These are phyloP conservation scores for Periconia digitata DNA, from an alignment of 2,329 filamentous ascomycete species.

Conservation along the genomic window DNA sequence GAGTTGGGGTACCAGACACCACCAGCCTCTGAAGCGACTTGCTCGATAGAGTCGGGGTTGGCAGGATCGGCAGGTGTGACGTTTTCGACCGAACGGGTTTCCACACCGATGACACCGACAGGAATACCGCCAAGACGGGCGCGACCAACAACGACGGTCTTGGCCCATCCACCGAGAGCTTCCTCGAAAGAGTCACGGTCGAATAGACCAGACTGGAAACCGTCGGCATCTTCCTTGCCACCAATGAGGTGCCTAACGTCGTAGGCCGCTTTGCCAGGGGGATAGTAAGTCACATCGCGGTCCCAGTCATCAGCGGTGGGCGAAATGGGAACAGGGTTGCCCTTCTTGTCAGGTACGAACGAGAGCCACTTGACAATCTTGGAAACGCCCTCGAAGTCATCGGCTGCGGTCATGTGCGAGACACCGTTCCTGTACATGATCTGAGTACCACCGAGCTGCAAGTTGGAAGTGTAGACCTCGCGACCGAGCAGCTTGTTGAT, in stretches of 20 bases:
- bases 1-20: slow-evolving; percentile 99
- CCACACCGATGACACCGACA: slow-evolving; percentile 96
- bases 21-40: slow-evolving; percentile 90
- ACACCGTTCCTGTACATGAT: slow-evolving; percentile 99
- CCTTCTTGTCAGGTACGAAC: slow-evolving; percentile 94
- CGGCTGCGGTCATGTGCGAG: slow-evolving; percentile 95
- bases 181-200: slow-evolving; percentile 97
- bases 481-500: slow-evolving; percentile 98
- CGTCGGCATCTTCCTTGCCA: slow-evolving; percentile 81
- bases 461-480: slow-evolving; percentile 97
- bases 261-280: slow-evolving; percentile 80
- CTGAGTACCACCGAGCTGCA: slow-evolving; percentile 99
- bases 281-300: slow-evolving; percentile 81
- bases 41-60: slow-evolving; percentile 97
- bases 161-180: slow-evolving; percentile 93
- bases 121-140: slow-evolving; percentile 96
- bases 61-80: slow-evolving; percentile 94
- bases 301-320: slow-evolving; percentile 87
- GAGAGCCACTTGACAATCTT: slow-evolving; percentile 99
- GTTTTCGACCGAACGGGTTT: slow-evolving; percentile 95
- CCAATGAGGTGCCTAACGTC: slow-evolving; percentile 93
- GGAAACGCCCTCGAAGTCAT: slow-evolving; percentile 96
- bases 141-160: slow-evolving; percentile 93
- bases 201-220: slow-evolving; percentile 88
- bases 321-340: slow-evolving; percentile 87